Evolutionary conservation across 805 yeast species (phyloP), one percentile per base, ranked within the genome.

Genomic region (Candida namnaoensis): DNA sequence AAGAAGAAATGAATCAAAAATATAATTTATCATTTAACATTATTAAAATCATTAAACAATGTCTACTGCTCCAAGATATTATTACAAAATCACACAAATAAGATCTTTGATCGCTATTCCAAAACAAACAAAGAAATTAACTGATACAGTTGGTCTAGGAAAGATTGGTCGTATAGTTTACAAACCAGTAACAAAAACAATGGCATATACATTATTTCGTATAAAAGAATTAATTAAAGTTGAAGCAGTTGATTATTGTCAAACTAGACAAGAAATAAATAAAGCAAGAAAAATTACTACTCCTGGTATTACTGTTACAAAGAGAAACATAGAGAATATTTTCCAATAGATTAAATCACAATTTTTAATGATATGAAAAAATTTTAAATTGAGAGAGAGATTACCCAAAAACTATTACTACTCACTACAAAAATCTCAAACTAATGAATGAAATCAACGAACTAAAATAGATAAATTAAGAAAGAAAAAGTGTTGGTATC

Each of bases 101-200:
- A 76, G 95, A 58, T 88, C 97, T 2, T 72, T 88, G 6, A 88
- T 91, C 46, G 96, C 96, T 1, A 70, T 88, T 53, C 95, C 96
- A 11, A 74, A 78, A 42, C 63, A 69, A 36, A 74, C 74, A 44
- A 76, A 82, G 48, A 74, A 74, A 44, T 80, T 88, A 8, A 76
- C 87, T 26, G 65, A 71, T 44, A 72, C 83, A 7, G 68, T 91
- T 45, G 98, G 98, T 0, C 74, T 91, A 41, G 74, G 71, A 41
- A 78, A 72, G 52, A 78, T 93, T 52, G 86, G 90, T 41, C 80
- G 80, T 34, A 74, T 81, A 2, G 80, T 78, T 3, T 90, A 82
- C 62, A 90, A 80, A 53, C 64, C 66, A 38, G 87, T 85, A 5
- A 71, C 82, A 11, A 88, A 95, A 13, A 76, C 82, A 32, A 75